Conservation (phyloP, 345 rosid genomes). For the Linum usitatissimum region DNA sequence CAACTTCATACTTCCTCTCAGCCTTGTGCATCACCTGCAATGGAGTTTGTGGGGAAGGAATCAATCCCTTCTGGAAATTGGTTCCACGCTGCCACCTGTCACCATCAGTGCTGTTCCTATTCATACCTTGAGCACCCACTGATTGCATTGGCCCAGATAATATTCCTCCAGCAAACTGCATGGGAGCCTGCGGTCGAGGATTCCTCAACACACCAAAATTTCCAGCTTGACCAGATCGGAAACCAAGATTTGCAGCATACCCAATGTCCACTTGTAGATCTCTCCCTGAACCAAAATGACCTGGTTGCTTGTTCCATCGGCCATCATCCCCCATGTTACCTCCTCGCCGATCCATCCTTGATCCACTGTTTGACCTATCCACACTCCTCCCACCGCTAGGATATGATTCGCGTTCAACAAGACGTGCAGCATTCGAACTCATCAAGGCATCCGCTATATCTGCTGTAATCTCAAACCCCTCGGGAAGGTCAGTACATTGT, state of each 20-base stretch:
- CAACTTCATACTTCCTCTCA: slow-evolving; percentile 82
- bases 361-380: slow-evolving; percentile 51
- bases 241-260: slow-evolving; percentile 38
- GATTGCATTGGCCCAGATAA: slow-evolving; percentile 67
- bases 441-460: slow-evolving; percentile 42
- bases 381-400: slow-evolving; percentile 48
- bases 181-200: slow-evolving; percentile 50
- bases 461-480: slow-evolving; percentile 38
- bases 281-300: slow-evolving; percentile 41
- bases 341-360: slow-evolving; percentile 68
- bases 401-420: slow-evolving; percentile 42
- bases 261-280: slow-evolving; percentile 37
- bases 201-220: slow-evolving; percentile 63
- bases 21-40: slow-evolving; percentile 85
- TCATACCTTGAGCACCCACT: slow-evolving; percentile 51
- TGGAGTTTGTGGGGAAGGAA: slow-evolving; percentile 83
- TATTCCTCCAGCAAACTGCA: slow-evolving; percentile 38
- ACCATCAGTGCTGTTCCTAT: slow-evolving; percentile 47
- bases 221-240: slow-evolving; percentile 67
- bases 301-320: slow-evolving; percentile 50
- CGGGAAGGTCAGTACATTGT: slow-evolving; percentile 57
- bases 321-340: slow-evolving; percentile 51
- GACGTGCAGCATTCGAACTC: slow-evolving; percentile 27
- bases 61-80: slow-evolving; percentile 57
- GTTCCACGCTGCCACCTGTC: slow-evolving; percentile 83